A percentile compares a stretch with the other conserved stretches of the same genome.
phyloP scores from a whole-genome alignment of 176 grass and related monocot species.

The Triticum urartu region DNA sequence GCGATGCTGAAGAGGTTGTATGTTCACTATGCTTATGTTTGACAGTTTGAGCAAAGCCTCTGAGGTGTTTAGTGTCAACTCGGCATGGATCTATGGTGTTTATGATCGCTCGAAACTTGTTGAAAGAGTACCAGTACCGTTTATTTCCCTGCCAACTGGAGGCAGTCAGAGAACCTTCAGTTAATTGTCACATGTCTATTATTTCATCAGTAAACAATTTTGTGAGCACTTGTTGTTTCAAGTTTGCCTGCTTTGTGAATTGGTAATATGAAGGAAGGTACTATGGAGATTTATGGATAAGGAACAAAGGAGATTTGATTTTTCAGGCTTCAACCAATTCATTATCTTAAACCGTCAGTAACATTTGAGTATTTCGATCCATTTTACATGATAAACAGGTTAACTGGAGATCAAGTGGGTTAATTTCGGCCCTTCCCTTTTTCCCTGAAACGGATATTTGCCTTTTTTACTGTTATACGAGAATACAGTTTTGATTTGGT shows the following conservation, averaged over 20 bases:
- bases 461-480: neutral
- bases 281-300: neutral
- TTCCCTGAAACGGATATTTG: neutral
- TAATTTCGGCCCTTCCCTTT: neutral
- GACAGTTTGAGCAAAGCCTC: neutral
- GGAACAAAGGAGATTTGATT: neutral
- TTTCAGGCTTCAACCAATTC: neutral
- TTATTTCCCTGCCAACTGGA: neutral
- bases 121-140: neutral
- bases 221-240: slow-evolving; percentile 13
- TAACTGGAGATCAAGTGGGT: neutral
- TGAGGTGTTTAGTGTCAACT: neutral
- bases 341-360: neutral
- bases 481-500: neutral
- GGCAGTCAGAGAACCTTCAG: neutral
- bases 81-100: neutral
- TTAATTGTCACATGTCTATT: neutral
- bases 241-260: slow-evolving; percentile 15
- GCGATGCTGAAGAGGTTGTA: neutral
- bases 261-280: neutral
- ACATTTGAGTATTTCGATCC: neutral
- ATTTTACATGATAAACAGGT: neutral
- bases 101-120: neutral
- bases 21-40: slow-evolving; percentile 10
- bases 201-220: slow-evolving; percentile 6